Percentiles rank a stretch among this genome's conserved stretches.
Conservation (phyloP, 257 asterid species). For the Rehmannia glutinosa region DNA sequence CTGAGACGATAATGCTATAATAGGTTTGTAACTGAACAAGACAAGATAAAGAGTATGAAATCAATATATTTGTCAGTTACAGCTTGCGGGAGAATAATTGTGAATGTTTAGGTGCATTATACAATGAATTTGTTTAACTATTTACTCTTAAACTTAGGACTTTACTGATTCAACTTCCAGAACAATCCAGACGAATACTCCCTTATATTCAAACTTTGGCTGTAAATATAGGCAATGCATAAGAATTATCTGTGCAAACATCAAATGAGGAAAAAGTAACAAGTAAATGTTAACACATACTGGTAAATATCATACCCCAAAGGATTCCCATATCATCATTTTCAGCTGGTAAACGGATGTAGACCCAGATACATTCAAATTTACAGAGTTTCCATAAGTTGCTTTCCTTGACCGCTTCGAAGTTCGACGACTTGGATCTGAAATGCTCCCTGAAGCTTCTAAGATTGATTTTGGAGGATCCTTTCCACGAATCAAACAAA, state of each 20-base stretch:
- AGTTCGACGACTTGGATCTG: conserved; percentile 77
- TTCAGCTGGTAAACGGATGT: conserved; percentile 91
- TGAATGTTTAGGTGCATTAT: not conserved
- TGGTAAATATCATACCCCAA: conserved; percentile 61
- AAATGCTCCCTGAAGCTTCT: conserved; percentile 66
- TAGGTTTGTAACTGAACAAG: not conserved
- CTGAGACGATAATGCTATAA: not conserved
- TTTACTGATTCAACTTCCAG: too few species aligned
- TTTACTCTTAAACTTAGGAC: too few species aligned
- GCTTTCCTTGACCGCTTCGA: conserved; percentile 94
- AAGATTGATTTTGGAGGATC: conserved; percentile 93
- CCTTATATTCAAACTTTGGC: conserved; percentile 1
- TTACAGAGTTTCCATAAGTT: conserved; percentile 72
- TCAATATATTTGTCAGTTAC: not conserved
- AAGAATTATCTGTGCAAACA: not conserved
- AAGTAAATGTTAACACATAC: not conserved
- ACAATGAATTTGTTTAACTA: too few species aligned
- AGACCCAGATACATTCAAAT: conserved; percentile 75
- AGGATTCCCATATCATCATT: conserved; percentile 99
- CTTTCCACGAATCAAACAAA: conserved; percentile 78
- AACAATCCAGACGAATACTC: conserved; percentile 3
- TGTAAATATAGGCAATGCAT: not conserved
- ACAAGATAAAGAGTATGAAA: not conserved
- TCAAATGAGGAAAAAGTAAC: not conserved
- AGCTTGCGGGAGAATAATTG: not conserved